phyloP scores from a whole-genome alignment of 2,329 filamentous ascomycete species.

The Tolypocladium album region DNA sequence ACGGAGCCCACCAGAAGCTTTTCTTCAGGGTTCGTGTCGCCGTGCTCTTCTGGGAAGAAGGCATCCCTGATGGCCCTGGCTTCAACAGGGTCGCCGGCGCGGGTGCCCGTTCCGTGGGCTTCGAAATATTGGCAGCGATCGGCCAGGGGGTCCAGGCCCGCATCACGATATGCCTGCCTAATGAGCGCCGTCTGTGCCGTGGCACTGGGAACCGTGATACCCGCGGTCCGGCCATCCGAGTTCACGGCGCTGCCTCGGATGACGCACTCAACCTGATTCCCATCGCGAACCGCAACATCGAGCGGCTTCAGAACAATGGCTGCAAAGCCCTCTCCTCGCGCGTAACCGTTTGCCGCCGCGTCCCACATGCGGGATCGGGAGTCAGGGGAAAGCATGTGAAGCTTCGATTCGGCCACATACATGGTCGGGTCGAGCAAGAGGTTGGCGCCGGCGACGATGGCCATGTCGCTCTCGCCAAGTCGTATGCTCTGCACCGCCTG shows the following conservation, averaged over 20 bases:
- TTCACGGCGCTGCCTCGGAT: conserved; percentile 24
- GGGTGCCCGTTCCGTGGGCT: conserved; percentile 28
- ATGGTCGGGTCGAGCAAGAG: conserved; percentile 23
- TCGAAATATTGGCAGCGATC: conserved; percentile 17
- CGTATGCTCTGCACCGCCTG: conserved; percentile 17
- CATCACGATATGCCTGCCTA: conserved; percentile 13
- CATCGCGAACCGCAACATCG: conserved; percentile 27
- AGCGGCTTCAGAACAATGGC: conserved; percentile 34
- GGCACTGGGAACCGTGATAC: conserved; percentile 21
- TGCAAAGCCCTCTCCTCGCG: conserved; percentile 26
- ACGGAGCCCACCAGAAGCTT: conserved; percentile 13
- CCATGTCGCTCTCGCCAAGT: conserved; percentile 17
- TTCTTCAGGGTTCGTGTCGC: not conserved
- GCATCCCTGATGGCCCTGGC: conserved; percentile 25
- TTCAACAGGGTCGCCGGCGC: conserved; percentile 14
- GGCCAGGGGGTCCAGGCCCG: conserved; percentile 13
- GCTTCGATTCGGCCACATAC: conserved; percentile 1
- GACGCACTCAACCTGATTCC: conserved; percentile 24
- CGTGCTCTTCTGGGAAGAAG: conserved; percentile 17
- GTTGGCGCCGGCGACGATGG: conserved; percentile 28
- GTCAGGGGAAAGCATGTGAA: conserved; percentile 6
- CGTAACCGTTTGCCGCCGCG: conserved; percentile 34
- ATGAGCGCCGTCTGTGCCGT: conserved; percentile 14
- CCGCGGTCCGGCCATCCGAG: conserved; percentile 29
- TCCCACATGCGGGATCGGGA: conserved; percentile 21